phyloP scores from a whole-genome alignment of 495 filamentous ascomycete genomes.

The Bacidia rubella region DNA sequence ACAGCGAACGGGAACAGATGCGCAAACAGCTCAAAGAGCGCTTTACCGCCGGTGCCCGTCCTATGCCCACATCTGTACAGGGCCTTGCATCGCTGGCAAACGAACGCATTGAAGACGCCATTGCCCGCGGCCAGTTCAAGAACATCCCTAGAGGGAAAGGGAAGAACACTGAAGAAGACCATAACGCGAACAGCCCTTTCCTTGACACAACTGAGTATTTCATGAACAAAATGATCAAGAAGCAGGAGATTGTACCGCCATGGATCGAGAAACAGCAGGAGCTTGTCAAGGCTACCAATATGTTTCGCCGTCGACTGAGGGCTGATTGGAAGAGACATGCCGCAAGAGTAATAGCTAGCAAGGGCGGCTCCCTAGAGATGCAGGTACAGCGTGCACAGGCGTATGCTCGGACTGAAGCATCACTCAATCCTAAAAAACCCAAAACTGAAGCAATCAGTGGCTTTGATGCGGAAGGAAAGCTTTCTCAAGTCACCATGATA shows the following conservation, averaged over 20 bases:
- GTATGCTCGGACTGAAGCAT: conserved; percentile 61
- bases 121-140: conserved; percentile 81
- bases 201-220: conserved; percentile 96
- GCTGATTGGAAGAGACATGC: conserved; percentile 83
- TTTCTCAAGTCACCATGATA: conserved; percentile 32
- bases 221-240: conserved; percentile 97
- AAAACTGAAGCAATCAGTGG: conserved; percentile 36
- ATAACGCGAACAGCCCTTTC: conserved; percentile 75
- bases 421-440: conserved; percentile 28
- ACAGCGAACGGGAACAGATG: conserved; percentile 56
- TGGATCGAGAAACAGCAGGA: conserved; percentile 98
- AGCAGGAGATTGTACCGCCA: conserved; percentile 52
- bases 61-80: conserved; percentile 64
- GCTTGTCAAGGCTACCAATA: conserved; percentile 49
- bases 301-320: conserved; percentile 61
- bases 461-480: conserved; percentile 24
- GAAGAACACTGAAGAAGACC: conserved; percentile 53
- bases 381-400: conserved; percentile 60
- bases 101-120: conserved; percentile 88
- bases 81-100: conserved; percentile 78
- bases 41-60: conserved; percentile 56
- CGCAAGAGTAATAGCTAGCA: conserved; percentile 62
- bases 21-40: conserved; percentile 64
- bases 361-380: conserved; percentile 61
- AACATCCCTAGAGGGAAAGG: conserved; percentile 72